Base-by-base conservation (phyloP, 2,329 filamentous ascomycete species). In the Fusarium nanum region DNA sequence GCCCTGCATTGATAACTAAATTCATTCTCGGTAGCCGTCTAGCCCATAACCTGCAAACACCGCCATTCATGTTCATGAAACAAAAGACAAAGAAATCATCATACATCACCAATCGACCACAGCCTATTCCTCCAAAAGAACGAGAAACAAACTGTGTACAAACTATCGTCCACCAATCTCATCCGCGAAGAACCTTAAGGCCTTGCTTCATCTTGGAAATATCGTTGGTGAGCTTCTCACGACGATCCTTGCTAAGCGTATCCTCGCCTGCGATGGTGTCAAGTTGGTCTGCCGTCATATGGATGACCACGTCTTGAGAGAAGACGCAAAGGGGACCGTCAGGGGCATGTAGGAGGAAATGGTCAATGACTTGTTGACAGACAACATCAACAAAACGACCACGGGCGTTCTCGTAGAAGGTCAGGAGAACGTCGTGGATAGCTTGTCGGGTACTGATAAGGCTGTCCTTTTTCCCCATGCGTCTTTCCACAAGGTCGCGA, bases 381-480 rank as follows among this genome's bases (percentile, higher is more conserved):
- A 93, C 76, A 5, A 82, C 85, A 69, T 93, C 90, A 3, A 91
- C 83, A 60, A 93, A 91, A 0, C 89, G 84, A 72, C 87, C 86
- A 14, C 81, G 82, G 0, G 88, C 83, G 2, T 91, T 85, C 27
- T 87, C 83, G 79, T 92, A 92, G 76, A 90, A 92, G 3, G 85
- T 82, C 28, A 82, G 76, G 0, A 92, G 80, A 2, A 87, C 85
- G 62, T 92, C 86, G 58, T 91, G 87, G 7, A 92, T 84, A 12
- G 89, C 83, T 34, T 86, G 80, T 6, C 82, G 70, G 1, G 78
- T 76, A 42, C 83, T 76, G 7, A 83, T 73, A 0, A 77, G 75
- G 16, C 77, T 75, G 0, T 65, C 22, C 23, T 47, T 20, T 8
- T 47, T 47, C 25, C 28, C n/a, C 16, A 60, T 14, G 2, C 45